Conservation (phyloP, 352 stramenopile genomes). For the Pythium insidiosum region DNA sequence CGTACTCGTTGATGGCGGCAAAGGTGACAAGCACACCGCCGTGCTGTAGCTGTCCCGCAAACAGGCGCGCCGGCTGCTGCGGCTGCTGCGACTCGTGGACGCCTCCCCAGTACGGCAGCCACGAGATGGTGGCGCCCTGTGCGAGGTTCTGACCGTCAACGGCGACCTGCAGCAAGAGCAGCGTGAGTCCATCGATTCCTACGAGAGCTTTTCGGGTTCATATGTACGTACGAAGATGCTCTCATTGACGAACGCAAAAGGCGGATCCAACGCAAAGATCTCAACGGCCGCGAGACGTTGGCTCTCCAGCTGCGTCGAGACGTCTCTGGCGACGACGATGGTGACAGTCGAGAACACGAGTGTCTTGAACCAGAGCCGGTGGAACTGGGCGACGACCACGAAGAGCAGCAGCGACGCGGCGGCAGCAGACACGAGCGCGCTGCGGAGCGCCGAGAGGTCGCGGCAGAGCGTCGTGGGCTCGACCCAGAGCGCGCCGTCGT, state of each 20-base stretch:
- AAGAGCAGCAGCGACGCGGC: slow-evolving; percentile 5
- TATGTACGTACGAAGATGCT: slow-evolving; percentile 67
- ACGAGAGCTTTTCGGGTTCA: too few relatives aligned
- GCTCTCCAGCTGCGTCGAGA: slow-evolving; percentile 24
- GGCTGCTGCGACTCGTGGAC: slow-evolving; percentile 50
- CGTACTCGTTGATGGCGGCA: slow-evolving; percentile 60
- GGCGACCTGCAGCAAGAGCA: slow-evolving; percentile 32
- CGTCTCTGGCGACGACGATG: too few relatives aligned
- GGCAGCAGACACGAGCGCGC: too few relatives aligned
- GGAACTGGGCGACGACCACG: slow-evolving; percentile 35
- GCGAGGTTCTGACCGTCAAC: slow-evolving; percentile 80
- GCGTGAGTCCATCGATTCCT: neutral
- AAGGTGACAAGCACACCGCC: slow-evolving; percentile 68
- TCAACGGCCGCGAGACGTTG: slow-evolving; percentile 44
- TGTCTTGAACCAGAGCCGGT: slow-evolving; percentile 52
- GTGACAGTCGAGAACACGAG: slow-evolving; percentile 29
- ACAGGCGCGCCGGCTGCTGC: slow-evolving; percentile 39
- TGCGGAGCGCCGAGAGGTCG: too few relatives aligned
- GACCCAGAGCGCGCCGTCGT: too few relatives aligned
- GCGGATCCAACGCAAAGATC: slow-evolving; percentile 64
- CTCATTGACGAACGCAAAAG: slow-evolving; percentile 76
- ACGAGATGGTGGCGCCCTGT: slow-evolving; percentile 54
- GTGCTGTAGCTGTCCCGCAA: slow-evolving; percentile 49
- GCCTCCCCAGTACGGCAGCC: slow-evolving; percentile 72
- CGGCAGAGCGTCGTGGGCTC: too few relatives aligned